These are phyloP conservation scores for Saccharum officinarum DNA, from an alignment of 176 grass and related monocot species.

Conservation along the genomic window DNA sequence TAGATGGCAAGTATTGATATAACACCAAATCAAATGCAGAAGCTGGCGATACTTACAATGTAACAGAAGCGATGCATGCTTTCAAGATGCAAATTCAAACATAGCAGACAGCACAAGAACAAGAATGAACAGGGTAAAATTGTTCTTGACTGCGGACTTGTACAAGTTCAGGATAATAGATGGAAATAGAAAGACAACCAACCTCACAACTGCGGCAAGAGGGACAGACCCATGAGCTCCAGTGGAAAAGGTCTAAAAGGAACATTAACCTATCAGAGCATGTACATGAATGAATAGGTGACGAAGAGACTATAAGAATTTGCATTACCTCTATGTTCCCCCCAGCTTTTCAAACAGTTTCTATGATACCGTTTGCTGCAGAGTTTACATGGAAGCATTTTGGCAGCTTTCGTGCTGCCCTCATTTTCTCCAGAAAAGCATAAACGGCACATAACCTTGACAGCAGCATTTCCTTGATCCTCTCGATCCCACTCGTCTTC, in stretches of 20 bases:
- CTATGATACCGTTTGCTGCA: conserved; percentile 96
- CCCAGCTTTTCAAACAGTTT: conserved; percentile 88
- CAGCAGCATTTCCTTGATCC: conserved; percentile 60
- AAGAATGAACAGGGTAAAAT: not conserved
- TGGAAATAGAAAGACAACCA: conserved; percentile 6
- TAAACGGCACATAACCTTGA: conserved; percentile 92
- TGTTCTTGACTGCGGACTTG: not conserved
- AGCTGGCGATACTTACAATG: not conserved
- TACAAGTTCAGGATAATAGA: not conserved
- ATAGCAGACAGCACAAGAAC: not conserved
- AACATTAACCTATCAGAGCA: conserved; percentile 29
- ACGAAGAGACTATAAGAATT: not conserved
- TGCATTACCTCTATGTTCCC: conserved; percentile 81
- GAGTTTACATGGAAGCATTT: conserved; percentile 94
- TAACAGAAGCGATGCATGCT: not conserved
- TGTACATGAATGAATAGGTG: conserved; percentile 13
- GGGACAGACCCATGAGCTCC: conserved; percentile 82
- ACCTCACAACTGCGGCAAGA: conserved; percentile 96
- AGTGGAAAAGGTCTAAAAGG: conserved; percentile 87
- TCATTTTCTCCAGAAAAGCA: conserved; percentile 92
- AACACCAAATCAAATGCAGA: conserved; percentile 18
- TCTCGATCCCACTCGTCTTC: conserved; percentile 43
- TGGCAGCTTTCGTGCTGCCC: conserved; percentile 76
- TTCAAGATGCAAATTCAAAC: conserved; percentile 21
- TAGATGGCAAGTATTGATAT: conserved; percentile 33